A percentile compares a stretch with the other conserved stretches of the same genome.
phyloP scores from a whole-genome alignment of 228 moss, liverwort and hornwort genomes.

The Sphagnum magellanicum region DNA sequence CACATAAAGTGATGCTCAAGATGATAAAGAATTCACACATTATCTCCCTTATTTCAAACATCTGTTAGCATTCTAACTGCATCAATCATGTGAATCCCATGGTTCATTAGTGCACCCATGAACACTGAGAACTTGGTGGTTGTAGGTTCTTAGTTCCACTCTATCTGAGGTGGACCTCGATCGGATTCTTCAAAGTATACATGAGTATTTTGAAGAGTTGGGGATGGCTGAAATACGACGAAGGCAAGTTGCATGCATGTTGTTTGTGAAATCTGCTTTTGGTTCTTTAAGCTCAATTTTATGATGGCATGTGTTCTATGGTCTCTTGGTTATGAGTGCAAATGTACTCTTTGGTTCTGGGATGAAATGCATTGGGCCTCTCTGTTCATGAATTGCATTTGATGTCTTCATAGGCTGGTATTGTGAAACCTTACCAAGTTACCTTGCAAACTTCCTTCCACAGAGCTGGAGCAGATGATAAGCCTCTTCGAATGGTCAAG shows the following conservation, averaged over 20 bases:
- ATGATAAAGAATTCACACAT: too few relatives aligned
- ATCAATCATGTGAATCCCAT: too few relatives aligned
- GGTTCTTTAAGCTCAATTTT: too few relatives aligned
- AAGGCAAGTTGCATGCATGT: conserved; percentile 20
- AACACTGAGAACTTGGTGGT: background rate
- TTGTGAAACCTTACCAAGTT: too few relatives aligned
- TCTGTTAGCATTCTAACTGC: too few relatives aligned
- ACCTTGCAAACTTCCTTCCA: background rate
- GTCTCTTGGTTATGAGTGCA: background rate
- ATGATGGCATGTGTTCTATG: background rate
- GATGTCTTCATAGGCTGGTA: too few relatives aligned
- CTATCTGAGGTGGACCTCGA: conserved; percentile 94
- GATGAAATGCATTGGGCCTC: background rate
- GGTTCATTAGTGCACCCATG: too few relatives aligned
- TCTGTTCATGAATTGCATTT: background rate
- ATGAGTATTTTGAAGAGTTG: conserved; percentile 91
- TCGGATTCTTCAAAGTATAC: conserved; percentile 91
- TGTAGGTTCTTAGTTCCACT: conserved; percentile 87
- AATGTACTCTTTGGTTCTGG: background rate
- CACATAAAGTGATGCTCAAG: too few relatives aligned
- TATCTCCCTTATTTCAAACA: too few relatives aligned
- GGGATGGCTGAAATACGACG: conserved; percentile 97
- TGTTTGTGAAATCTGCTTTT: too few relatives aligned
- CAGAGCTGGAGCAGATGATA: conserved; percentile 99
- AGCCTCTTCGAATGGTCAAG: conserved; percentile 98